Percentiles rank a stretch among this genome's conserved stretches.
Evolutionary conservation across 2,329 filamentous ascomycete genomes (phyloP).

Genomic region (Esteya vermicola): DNA sequence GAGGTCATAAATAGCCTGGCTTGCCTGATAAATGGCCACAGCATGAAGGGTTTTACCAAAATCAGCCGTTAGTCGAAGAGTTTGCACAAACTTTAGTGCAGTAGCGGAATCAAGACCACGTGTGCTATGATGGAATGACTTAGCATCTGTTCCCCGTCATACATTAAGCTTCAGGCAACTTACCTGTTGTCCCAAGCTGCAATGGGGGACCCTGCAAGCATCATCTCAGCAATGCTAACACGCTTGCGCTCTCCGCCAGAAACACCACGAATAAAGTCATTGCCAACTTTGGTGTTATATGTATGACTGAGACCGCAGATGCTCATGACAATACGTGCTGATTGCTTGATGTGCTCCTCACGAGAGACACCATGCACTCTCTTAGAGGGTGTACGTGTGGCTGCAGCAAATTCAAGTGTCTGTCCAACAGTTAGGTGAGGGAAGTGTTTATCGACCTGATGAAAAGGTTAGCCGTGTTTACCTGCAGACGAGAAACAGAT

Average conservation of each 20-base stretch:
- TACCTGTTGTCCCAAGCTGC: slow-evolving; percentile 59
- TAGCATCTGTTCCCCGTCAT: background rate
- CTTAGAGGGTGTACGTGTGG: background rate
- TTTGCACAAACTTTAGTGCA: slow-evolving; percentile 51
- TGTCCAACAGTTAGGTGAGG: slow-evolving; percentile 53
- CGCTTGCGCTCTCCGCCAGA: slow-evolving; percentile 56
- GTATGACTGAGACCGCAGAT: slow-evolving; percentile 59
- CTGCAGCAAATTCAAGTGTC: slow-evolving; percentile 41
- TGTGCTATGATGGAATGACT: slow-evolving; percentile 19
- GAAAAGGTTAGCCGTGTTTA: background rate
- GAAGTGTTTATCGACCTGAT: slow-evolving; percentile 44
- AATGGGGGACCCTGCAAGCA: slow-evolving; percentile 40
- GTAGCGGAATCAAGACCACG: slow-evolving; percentile 51
- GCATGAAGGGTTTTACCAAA: slow-evolving; percentile 44
- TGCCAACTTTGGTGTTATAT: slow-evolving; percentile 51
- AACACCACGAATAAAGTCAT: slow-evolving; percentile 47
- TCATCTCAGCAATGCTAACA: slow-evolving; percentile 61
- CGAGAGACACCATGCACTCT: background rate
- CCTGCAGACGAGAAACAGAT: background rate
- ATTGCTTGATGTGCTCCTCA: background rate
- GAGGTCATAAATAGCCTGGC: slow-evolving; percentile 48
- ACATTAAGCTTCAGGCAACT: background rate
- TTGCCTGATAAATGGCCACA: slow-evolving; percentile 53
- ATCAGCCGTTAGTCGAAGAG: slow-evolving; percentile 51
- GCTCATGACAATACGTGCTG: slow-evolving; percentile 33